Conservation (phyloP, 169 alveolate species). For the Babesia caballi region DNA sequence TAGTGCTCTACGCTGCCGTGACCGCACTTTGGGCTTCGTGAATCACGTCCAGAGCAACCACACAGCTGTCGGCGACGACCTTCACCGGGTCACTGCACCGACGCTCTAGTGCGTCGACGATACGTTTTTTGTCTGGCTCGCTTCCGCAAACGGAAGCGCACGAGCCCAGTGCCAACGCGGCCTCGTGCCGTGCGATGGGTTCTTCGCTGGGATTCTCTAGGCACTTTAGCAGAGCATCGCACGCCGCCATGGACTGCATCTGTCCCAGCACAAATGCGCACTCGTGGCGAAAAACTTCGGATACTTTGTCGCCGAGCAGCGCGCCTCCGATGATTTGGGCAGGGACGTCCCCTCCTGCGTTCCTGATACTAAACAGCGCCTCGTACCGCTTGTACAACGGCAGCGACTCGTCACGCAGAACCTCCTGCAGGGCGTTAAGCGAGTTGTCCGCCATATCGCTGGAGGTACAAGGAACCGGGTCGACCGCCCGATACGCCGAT, state of each 20-base stretch:
- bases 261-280: constrained; percentile 91
- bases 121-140: neutral
- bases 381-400: constrained; percentile 65
- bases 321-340: constrained; percentile 79
- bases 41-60: constrained; percentile 61
- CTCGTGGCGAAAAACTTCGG: constrained; percentile 89
- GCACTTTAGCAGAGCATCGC: constrained; percentile 68
- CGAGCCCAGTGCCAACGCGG: constrained; percentile 89
- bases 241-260: constrained; percentile 73
- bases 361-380: constrained; percentile 78
- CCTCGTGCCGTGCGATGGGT: constrained; percentile 90
- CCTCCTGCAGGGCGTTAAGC: constrained; percentile 4
- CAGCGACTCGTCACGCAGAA: constrained; percentile 34
- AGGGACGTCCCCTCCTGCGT: constrained; percentile 59
- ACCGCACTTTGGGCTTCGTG: neutral
- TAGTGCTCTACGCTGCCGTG: neutral
- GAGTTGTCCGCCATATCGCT: constrained; percentile 7
- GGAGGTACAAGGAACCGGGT: constrained; percentile 54
- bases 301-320: constrained; percentile 70
- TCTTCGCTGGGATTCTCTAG: constrained; percentile 75
- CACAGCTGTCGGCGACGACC: constrained; percentile 65
- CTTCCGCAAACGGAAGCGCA: constrained; percentile 61
- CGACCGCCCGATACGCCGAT: constrained; percentile 64
- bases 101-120: constrained; percentile 17
- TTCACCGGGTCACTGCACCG: constrained; percentile 28